Evolutionary conservation across 73 alveolate genomes (phyloP).

Genomic region (Urostyla sp.): DNA sequence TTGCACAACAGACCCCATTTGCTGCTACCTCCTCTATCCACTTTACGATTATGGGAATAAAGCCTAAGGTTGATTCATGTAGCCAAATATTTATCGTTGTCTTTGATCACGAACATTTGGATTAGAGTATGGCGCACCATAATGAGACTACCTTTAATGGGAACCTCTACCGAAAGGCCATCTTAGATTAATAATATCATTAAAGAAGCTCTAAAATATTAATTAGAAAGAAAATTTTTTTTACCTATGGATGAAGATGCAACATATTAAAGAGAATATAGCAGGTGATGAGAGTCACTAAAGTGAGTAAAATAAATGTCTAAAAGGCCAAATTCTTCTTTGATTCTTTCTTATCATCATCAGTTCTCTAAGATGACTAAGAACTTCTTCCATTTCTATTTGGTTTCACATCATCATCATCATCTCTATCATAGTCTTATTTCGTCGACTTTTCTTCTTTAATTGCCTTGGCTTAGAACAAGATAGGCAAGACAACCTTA

Average conservation of each 20-base stretch:
- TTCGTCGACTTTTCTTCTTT: not conserved
- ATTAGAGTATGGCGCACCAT: too few species aligned
- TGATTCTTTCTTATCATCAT: not conserved
- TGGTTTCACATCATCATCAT: slow-evolving; percentile 15
- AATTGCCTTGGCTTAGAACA: slow-evolving; percentile 9
- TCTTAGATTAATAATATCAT: not conserved
- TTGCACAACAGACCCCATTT: too few species aligned
- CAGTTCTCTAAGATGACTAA: not conserved
- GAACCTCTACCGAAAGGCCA: not conserved
- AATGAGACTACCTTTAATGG: too few species aligned
- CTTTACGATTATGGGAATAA: too few species aligned
- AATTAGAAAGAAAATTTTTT: not conserved
- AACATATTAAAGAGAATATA: too few species aligned
- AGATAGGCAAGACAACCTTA: not conserved
- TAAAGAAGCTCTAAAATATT: not conserved
- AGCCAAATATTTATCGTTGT: too few species aligned
- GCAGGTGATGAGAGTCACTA: not conserved
- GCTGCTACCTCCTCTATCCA: too few species aligned
- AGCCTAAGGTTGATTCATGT: too few species aligned
- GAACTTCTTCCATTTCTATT: not conserved
- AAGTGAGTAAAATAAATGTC: not conserved
- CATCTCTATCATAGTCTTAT: not conserved
- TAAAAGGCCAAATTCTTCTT: not conserved
- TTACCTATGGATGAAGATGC: not conserved
- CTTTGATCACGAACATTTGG: too few species aligned